Evolutionary conservation across 176 grass and related monocot species (phyloP), one percentile per base, ranked within the genome.

Genomic region (Oryza coarctata): DNA sequence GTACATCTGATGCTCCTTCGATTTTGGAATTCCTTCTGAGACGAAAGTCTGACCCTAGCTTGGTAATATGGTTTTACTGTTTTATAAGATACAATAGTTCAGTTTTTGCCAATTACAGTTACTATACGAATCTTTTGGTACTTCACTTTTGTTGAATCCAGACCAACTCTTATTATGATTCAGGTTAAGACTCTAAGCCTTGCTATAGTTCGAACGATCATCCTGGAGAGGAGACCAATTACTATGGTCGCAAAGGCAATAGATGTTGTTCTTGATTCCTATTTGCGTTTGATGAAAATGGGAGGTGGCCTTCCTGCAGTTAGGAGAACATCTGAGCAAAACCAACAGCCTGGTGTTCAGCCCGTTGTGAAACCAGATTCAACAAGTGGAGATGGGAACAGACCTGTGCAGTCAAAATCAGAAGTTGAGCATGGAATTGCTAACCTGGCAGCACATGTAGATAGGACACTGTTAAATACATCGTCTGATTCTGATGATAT

Each of bases 21-120:
- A 79, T 88, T 88, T 81, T 98, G 72, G 92, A 98, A 82, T 98
- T 98, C 68, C 92, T 98, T 84, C 96, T 93, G 68, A 92, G 87
- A 82, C 83, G 93, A 63, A 93, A 86, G 63, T 95, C 69, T 74
- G 86, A 95, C 67, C 76, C 89, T 10, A 89, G 50, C 63, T 88
- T 70, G 88, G 95, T 98, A 98, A 93, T 64, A 73, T 38, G 39
- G 65, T 87, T 81, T 40, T 49, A 75, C 9, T 82, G 55, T 44
- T 58, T 65, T 2, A 58, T 14, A 85, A 80, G 14, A 65, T 41
- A 32, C 58, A 9, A 34, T 75, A 35, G 31, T 86, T 79, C 28
- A 83, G 5, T 83, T 78, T 85, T 86, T 35, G 7, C 66, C 23
- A 67, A 29, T 15, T 66, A 49, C 44, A 32, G 67, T 66, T 27